Conservation (phyloP, 2,329 filamentous ascomycete genomes). For the Rhexocercosporidium sp. region DNA sequence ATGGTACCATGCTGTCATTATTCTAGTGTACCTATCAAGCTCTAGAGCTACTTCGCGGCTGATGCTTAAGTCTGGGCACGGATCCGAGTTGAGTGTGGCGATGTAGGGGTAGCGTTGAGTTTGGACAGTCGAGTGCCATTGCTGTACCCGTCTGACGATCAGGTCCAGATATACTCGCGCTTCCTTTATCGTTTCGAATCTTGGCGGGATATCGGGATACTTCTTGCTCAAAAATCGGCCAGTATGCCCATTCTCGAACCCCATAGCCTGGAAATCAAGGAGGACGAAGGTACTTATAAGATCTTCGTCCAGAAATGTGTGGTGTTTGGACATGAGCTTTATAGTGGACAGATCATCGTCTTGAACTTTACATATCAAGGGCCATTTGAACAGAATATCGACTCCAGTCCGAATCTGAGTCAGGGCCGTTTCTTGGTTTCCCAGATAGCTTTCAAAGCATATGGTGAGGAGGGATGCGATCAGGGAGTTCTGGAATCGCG, state of each 20-base stretch:
- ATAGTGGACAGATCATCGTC: constrained; percentile 9
- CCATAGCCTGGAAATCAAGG: constrained; percentile 18
- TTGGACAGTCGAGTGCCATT: constrained; percentile 1
- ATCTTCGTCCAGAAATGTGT: constrained; percentile 17
- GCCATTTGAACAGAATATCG: constrained; percentile 11
- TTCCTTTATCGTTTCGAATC: constrained; percentile 19
- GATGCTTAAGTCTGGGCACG: not conserved
- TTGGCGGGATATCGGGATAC: constrained; percentile 16
- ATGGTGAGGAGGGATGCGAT: constrained; percentile 20
- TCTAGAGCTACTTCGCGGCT: not conserved
- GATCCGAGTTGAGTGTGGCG: constrained; percentile 4
- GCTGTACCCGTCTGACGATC: constrained; percentile 13
- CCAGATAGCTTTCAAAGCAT: constrained; percentile 23
- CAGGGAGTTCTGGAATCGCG: constrained; percentile 7
- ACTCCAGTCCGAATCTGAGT: constrained; percentile 15
- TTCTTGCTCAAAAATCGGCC: not conserved
- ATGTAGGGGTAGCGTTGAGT: not conserved
- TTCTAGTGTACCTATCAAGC: not conserved
- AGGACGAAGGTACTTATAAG: constrained; percentile 14
- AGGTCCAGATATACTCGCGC: constrained; percentile 18
- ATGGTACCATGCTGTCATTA: not conserved
- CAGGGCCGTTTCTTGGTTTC: constrained; percentile 21
- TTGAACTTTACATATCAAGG: not conserved
- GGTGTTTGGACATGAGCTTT: not conserved
- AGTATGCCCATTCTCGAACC: not conserved